A percentile compares a stretch with the other conserved stretches of the same genome.
Evolutionary conservation across 108 stramenopile genomes (phyloP).

Genomic region (Stephanodiscus minutulus): DNA sequence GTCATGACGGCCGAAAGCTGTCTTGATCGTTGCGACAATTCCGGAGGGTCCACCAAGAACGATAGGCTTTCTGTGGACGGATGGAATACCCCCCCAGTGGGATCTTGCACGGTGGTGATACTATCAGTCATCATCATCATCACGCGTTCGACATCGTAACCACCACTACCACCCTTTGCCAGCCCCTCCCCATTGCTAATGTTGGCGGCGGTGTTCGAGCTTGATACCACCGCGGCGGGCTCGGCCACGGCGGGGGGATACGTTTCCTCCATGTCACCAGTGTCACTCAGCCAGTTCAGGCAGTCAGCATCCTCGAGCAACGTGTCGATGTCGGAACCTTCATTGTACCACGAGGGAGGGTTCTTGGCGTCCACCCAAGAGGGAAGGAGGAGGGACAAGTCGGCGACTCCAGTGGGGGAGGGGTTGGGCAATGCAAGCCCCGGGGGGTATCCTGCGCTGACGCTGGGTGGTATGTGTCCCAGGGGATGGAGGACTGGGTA

Average conservation of each 20-base stretch:
- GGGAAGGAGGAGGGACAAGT: conserved; percentile 63
- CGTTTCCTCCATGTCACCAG: conserved; percentile 79
- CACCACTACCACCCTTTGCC: no score
- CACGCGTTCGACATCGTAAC: not conserved
- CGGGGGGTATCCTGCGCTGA: not conserved
- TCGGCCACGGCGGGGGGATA: conserved; percentile 57
- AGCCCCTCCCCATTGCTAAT: not conserved
- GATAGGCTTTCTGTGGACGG: conserved; percentile 11
- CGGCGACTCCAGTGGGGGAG: conserved; percentile 81
- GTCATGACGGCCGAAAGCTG: no score
- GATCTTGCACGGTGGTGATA: conserved; percentile 2
- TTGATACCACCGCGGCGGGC: conserved; percentile 18
- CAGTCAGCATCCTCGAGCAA: conserved; percentile 80
- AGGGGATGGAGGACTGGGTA: conserved; percentile 18
- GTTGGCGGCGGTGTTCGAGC: conserved; percentile 6
- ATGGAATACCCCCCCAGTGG: conserved; percentile 3
- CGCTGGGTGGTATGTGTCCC: conserved; percentile 35
- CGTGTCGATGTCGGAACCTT: conserved; percentile 82
- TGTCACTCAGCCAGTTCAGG: conserved; percentile 84
- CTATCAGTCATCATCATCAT: not conserved
- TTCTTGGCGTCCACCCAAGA: conserved; percentile 85
- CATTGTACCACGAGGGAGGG: conserved; percentile 83
- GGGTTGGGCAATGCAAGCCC: conserved; percentile 12
- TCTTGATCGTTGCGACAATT: not conserved
- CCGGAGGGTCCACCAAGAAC: conserved; percentile 13